Base-by-base conservation (phyloP, 148 eudicot species). In the Rhododendron ferrugineum region DNA sequence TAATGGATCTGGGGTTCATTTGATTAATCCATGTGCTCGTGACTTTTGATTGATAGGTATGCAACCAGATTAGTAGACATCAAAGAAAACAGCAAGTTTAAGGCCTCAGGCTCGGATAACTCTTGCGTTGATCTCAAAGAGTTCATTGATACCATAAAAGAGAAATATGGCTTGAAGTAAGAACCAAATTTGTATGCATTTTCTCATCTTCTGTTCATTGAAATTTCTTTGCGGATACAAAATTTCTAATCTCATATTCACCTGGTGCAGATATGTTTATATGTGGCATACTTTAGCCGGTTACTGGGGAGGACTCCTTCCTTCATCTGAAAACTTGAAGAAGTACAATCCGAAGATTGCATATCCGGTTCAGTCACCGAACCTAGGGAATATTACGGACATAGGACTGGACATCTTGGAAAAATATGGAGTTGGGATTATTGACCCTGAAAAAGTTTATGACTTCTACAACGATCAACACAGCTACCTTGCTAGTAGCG, bases 301-400 rank as follows among this genome's bases (percentile, higher is more conserved):
- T 73, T 34, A 73, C 23, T 73, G 78, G 78, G 78, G 78, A 73
- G 78, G 78, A 36, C 78, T 73, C 78, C 78, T 73, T 73, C 78
- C 76, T 73, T 73, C 78, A 73, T 73, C 44, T 73, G 78, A 73
- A 34, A 32, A 32, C 8, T 73, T 73, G 42, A 34, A 73, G 23
- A 73, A 73, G 78, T 73, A 73, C 78, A 73, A 73, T 73, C 78
- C 78, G 2, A 16, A 34, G 78, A 73, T 73, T 73, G 44, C 44
- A 73, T 73, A 73, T 73, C 78, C 78, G 23, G 78, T 73, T 34
- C 78, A 73, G 42, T 34, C 78, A 73, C 44, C 23, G 16, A 73
- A 73, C 78, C 20, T 34, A 34, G 78, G 78, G 9, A 73, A 73
- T 16, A 13, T 73, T 16, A 34, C 20, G 23, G 78, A 73, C 23